These are phyloP conservation scores for Kurtzmaniella quercitrusa DNA, from an alignment of 1,139 yeast species.

Conservation along the genomic window DNA sequence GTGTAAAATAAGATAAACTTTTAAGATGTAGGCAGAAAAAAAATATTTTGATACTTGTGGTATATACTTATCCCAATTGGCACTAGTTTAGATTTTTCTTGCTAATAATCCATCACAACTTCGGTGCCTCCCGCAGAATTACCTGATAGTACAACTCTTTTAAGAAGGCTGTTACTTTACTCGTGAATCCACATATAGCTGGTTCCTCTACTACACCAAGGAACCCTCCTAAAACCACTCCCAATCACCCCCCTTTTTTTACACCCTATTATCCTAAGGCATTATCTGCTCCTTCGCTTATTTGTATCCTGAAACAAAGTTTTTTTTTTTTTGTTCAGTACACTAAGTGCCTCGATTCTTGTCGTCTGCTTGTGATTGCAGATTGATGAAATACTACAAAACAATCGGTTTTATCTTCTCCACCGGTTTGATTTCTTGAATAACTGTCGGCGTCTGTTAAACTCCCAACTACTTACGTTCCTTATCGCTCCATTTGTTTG, in stretches of 20 bases:
- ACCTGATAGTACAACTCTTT: neutral
- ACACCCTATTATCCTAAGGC: neutral
- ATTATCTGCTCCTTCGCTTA: neutral
- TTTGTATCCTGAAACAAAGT: neutral
- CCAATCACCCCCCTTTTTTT: no score
- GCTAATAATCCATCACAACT: neutral
- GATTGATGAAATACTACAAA: neutral
- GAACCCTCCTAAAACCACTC: no score
- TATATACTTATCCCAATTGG: neutral
- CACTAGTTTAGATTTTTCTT: neutral
- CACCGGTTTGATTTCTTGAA: neutral
- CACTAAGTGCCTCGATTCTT: neutral
- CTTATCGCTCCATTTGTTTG: constrained; percentile 2
- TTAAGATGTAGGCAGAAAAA: neutral
- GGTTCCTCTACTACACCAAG: no score
- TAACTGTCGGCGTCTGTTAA: constrained; percentile 1
- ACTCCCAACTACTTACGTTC: constrained; percentile 8
- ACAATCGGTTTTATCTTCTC: neutral
- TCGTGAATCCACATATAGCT: no score
- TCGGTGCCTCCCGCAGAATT: neutral
- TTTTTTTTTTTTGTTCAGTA: neutral
- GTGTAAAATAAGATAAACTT: neutral
- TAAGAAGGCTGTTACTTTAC: no score
- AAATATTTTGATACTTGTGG: neutral
- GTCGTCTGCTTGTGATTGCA: constrained; percentile 1